Percentiles rank a stretch among this genome's conserved stretches.
These are phyloP conservation scores for Lasiosphaeria miniovina DNA, from an alignment of 495 filamentous ascomycete genomes.

Conservation along the genomic window DNA sequence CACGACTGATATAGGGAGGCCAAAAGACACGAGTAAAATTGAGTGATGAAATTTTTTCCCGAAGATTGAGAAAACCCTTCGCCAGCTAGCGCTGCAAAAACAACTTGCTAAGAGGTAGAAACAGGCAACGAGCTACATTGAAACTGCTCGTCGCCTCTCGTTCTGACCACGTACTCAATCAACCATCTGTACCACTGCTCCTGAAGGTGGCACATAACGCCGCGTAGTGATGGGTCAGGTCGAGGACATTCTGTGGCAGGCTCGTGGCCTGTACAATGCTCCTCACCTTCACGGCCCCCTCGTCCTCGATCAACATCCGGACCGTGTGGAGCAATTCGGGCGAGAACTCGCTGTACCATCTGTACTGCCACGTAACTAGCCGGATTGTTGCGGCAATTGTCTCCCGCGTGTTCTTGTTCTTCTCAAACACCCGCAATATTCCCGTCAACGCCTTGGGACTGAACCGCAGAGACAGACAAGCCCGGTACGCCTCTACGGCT, in stretches of 20 bases:
- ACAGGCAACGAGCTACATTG: background rate
- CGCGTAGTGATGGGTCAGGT: conserved; percentile 95
- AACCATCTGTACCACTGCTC: conserved; percentile 91
- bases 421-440: conserved; percentile 69
- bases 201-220: conserved; percentile 90
- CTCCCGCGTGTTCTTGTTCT: conserved; percentile 68
- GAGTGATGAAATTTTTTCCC: no score
- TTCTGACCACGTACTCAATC: conserved; percentile 1
- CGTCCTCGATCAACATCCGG: conserved; percentile 91
- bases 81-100: background rate
- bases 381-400: conserved; percentile 79
- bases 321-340: conserved; percentile 82
- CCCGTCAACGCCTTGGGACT: conserved; percentile 87
- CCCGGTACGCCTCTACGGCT: conserved; percentile 85
- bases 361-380: conserved; percentile 94
- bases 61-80: no score
- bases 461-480: conserved; percentile 78
- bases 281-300: conserved; percentile 94
- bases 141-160: background rate
- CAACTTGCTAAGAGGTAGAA: background rate
- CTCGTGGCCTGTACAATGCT: conserved; percentile 96
- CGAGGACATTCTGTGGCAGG: conserved; percentile 85
- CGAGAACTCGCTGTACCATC: conserved; percentile 99
- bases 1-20: no score
- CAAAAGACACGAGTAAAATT: no score